Evolutionary conservation across 345 rosid genomes (phyloP).

Genomic region (Dipteronia dyeriana): DNA sequence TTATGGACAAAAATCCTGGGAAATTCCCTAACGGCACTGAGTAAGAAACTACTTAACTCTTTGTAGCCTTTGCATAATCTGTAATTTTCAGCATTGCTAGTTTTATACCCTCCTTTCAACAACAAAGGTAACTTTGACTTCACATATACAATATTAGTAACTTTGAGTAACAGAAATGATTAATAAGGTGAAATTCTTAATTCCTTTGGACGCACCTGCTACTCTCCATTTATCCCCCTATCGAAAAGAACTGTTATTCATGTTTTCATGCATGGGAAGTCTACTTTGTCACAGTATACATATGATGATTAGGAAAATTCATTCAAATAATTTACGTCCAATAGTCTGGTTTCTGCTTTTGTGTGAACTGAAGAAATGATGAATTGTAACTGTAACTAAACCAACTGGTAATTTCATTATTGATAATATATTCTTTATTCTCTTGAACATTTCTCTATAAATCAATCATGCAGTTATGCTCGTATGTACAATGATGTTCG

Average conservation of each 20-base stretch:
- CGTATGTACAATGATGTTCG: constrained; percentile 91
- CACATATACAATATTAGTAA: too few species aligned
- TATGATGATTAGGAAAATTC: background rate
- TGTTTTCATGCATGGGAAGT: background rate
- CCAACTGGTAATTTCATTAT: background rate
- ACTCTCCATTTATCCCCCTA: background rate
- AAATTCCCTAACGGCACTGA: constrained; percentile 55
- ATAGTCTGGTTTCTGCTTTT: background rate
- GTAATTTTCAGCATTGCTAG: background rate
- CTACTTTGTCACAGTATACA: background rate
- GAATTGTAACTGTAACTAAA: background rate
- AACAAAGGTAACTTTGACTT: background rate
- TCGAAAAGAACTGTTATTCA: background rate
- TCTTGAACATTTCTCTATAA: background rate
- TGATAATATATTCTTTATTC: background rate
- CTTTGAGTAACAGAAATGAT: background rate
- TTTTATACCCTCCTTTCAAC: background rate
- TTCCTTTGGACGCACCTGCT: background rate
- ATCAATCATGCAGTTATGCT: constrained; percentile 54
- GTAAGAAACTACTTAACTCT: constrained; percentile 47
- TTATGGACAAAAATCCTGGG: constrained; percentile 77
- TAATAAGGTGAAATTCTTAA: background rate
- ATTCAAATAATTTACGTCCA: background rate
- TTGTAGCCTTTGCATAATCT: background rate
- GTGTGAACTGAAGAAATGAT: background rate